These are phyloP conservation scores for Porcisia hertigi DNA, from an alignment of 208 protist genomes.

Conservation along the genomic window DNA sequence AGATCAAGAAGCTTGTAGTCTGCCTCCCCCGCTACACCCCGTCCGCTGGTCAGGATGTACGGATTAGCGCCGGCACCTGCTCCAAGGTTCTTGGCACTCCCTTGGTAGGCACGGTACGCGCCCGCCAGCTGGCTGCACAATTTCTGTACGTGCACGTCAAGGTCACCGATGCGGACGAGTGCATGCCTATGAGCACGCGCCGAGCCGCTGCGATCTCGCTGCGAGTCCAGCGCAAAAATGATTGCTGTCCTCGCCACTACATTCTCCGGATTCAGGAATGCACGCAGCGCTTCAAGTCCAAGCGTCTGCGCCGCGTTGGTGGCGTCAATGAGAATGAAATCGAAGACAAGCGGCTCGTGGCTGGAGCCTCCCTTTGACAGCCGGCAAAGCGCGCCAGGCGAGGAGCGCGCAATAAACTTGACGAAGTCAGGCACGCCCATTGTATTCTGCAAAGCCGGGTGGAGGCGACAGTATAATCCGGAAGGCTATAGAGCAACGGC, in stretches of 20 bases:
- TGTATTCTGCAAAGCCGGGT: not conserved
- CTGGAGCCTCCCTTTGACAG: conserved; percentile 38
- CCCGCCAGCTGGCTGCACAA: conserved; percentile 46
- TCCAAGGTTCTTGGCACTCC: not conserved
- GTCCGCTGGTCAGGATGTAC: conserved; percentile 71
- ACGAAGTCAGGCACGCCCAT: conserved; percentile 88
- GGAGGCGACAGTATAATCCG: not conserved
- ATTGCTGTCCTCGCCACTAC: conserved; percentile 48
- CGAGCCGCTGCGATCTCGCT: conserved; percentile 67
- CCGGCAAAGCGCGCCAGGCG: conserved; percentile 63
- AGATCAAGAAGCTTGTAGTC: conserved; percentile 90
- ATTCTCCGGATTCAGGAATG: conserved; percentile 41
- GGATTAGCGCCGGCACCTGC: conserved; percentile 6
- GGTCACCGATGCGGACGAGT: conserved; percentile 61
- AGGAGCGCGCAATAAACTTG: conserved; percentile 73
- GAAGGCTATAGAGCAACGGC: not conserved
- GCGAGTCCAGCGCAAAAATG: conserved; percentile 81
- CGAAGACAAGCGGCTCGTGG: conserved; percentile 44
- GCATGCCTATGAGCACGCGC: conserved; percentile 59
- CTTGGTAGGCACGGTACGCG: conserved; percentile 29
- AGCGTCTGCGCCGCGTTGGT: conserved; percentile 82
- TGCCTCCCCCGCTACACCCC: conserved; percentile 80
- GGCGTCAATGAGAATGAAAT: conserved; percentile 86
- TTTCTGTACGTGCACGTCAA: conserved; percentile 67
- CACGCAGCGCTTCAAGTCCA: conserved; percentile 52